These are phyloP conservation scores for Starmera pachycereana DNA, from an alignment of 805 yeast genomes.

Conservation along the genomic window DNA sequence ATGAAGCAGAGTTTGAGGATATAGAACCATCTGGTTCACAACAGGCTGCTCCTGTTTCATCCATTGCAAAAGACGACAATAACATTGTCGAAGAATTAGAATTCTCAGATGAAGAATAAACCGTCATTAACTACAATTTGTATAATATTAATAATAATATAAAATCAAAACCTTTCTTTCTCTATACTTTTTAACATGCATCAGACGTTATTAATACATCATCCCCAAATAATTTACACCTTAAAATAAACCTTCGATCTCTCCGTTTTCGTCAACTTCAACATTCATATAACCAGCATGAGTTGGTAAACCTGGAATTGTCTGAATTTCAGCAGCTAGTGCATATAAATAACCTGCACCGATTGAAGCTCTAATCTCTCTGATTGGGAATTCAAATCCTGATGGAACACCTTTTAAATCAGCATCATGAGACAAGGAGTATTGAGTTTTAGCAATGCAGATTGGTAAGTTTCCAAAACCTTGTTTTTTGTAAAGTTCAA, in stretches of 20 bases:
- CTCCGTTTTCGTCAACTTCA: conserved; percentile 71
- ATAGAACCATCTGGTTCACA: conserved; percentile 44
- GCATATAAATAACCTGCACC: conserved; percentile 86
- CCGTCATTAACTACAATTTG: background rate
- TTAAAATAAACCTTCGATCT: conserved; percentile 71
- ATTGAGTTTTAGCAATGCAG: conserved; percentile 81
- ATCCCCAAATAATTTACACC: background rate
- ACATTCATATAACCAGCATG: conserved; percentile 83
- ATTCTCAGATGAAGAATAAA: background rate
- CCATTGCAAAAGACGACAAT: conserved; percentile 46
- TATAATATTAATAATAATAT: background rate
- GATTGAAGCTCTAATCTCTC: conserved; percentile 67
- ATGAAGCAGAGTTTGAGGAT: conserved; percentile 6
- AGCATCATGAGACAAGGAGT: conserved; percentile 77
- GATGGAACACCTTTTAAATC: conserved; percentile 75
- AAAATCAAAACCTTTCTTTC: no score
- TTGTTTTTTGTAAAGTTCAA: conserved; percentile 57
- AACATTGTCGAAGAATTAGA: conserved; percentile 32
- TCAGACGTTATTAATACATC: background rate
- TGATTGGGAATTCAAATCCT: conserved; percentile 69
- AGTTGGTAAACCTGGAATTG: conserved; percentile 81
- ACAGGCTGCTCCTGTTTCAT: background rate
- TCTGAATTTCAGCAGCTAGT: conserved; percentile 76
- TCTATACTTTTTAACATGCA: background rate
- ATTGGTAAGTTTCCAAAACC: conserved; percentile 73